Evolutionary conservation across 2,329 filamentous ascomycete genomes (phyloP), one percentile per base, ranked within the genome.

Genomic region (Colletotrichum incanum): DNA sequence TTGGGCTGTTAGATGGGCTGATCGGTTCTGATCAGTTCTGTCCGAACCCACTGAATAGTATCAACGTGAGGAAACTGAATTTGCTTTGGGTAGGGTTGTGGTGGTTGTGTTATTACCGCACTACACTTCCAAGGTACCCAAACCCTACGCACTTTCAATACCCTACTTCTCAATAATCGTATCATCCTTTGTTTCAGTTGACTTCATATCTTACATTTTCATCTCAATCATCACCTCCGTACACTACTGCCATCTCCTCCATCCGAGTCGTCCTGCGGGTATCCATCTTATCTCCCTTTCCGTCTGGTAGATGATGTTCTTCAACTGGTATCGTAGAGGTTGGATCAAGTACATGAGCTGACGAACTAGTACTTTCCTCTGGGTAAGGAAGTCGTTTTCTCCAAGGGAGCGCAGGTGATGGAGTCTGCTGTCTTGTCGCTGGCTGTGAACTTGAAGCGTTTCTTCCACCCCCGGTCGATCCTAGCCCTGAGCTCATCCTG

Each of bases 221-320:
- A n/a, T 34, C 11, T 37, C 20, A 26, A 2, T 39, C 54, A 8
- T 26, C n/a, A 39, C n/a, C n/a, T 2, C 18, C 5, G 14, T 26
- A 8, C 16, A 26, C n/a, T 0, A 23, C 11, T 1, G 7, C 4
- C 5, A 2, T 26, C n/a, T 58, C 3, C 1, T 8, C 26, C n/a
- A 7, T 18, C n/a, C 52, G 9, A 37, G 2, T 14, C 11, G 31
- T 9, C 31, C 31, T 16, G 14, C 14, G n/a, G 54, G 1, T 6
- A 18, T 18, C 14, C n/a, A 2, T 41, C 39, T 20, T 5, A 5
- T 8, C n/a, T 1, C 3, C 1, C 2, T 18, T n/a, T 6, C n/a
- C 23, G n/a, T 16, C n/a, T 11, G n/a, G 14, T 41, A 7, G 14
- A 20, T 3, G 11, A 7, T 5, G 2, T 41, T 18, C 14, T 9